Evolutionary conservation across 2,329 filamentous ascomycete species (phyloP), one percentile per base, ranked within the genome.

Genomic region (Fusarium tanahbumbuense): DNA sequence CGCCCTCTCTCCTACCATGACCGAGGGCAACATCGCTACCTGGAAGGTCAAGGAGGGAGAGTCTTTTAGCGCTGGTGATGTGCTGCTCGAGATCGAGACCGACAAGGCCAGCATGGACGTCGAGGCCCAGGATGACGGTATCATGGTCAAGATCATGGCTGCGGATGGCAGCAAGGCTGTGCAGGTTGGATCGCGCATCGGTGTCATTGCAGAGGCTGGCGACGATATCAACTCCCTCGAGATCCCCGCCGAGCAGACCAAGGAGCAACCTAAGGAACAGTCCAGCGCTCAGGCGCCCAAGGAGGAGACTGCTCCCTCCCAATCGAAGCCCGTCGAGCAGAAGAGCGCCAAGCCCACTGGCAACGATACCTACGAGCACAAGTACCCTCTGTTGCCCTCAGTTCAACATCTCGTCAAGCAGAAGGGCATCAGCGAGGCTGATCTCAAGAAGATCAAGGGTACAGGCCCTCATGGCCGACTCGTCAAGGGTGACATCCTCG

Each of bases 61-160:
- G 73, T 86, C 88, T 54, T 97, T 93, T 81, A 85, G 88, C 52
- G 92, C 93, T 61, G 93, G 93, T 73, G 93, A 97, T 80, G 93
- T 97, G 32, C 86, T 97, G 54, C 89, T 97, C 64, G 93, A 97
- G 82, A 96, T 97, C 78, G 93, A 97, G 83, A 97, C 93, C 63
- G 93, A 97, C 81, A 97, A 97, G 86, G 93, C 93, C 59, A 93
- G 93, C 60, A 97, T 97, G 93, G 94, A 97, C 75, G 93, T 97
- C 27, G 94, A 97, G 84, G 93, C 93, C 42, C 93, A 96, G 82
- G 93, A 97, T 46, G 93, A 97, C 77, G 93, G 94, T 44, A 85
- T 95, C 73, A 83, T 97, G 80, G 90, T 94, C 78, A 97, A 96
- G 85, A 95, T 97, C 74, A 88, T 90, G 77, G 84, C 89, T 77